Percentiles rank a stretch among this genome's conserved stretches.
Conservation (phyloP, 2,329 filamentous ascomycete species). For the Fusarium sp. region DNA sequence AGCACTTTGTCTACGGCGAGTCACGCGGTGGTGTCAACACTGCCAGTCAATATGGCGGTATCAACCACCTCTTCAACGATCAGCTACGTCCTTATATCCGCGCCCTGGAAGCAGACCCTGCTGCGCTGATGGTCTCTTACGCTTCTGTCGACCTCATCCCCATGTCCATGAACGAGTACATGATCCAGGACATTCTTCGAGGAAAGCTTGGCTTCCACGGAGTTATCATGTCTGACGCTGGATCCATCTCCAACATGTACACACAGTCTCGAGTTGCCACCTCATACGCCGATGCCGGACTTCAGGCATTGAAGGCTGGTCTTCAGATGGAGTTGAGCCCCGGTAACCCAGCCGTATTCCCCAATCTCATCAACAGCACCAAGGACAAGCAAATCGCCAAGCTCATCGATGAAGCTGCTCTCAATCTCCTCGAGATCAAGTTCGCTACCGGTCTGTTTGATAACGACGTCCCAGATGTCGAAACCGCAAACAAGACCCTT, state of each 20-base stretch:
- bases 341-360: slow-evolving; percentile 35
- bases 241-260: slow-evolving; percentile 42
- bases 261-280: slow-evolving; percentile 42
- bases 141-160: slow-evolving; percentile 45
- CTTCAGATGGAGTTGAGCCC: slow-evolving; percentile 45
- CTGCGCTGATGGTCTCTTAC: slow-evolving; percentile 47
- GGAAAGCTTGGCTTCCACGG: slow-evolving; percentile 46
- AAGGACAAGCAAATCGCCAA: slow-evolving; percentile 36
- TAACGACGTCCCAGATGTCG: slow-evolving; percentile 34
- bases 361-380: slow-evolving; percentile 33
- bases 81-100: slow-evolving; percentile 44
- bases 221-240: slow-evolving; percentile 48
- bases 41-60: slow-evolving; percentile 45
- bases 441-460: slow-evolving; percentile 44
- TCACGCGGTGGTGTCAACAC: slow-evolving; percentile 47
- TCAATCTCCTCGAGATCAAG: slow-evolving; percentile 44
- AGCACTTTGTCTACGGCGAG: slow-evolving; percentile 49
- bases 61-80: slow-evolving; percentile 49
- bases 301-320: slow-evolving; percentile 41
- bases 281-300: slow-evolving; percentile 41
- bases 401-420: slow-evolving; percentile 41
- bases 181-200: slow-evolving; percentile 41
- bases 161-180: slow-evolving; percentile 46
- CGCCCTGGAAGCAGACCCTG: slow-evolving; percentile 42
- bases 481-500: slow-evolving; percentile 28